These are phyloP conservation scores for Sherardia arvensis DNA, from an alignment of 257 asterid species.

Conservation along the genomic window DNA sequence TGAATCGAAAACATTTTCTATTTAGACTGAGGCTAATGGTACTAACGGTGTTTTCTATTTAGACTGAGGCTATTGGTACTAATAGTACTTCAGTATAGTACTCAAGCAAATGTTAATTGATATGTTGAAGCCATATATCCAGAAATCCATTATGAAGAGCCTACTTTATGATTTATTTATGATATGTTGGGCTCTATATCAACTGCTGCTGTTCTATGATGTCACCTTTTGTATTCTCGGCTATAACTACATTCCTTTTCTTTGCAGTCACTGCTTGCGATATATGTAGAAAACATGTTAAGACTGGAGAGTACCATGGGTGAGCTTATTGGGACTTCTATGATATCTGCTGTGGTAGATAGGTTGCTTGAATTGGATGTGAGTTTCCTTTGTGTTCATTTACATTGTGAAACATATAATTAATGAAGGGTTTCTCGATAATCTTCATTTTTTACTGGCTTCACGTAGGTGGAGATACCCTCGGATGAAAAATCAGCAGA, in stretches of 20 bases:
- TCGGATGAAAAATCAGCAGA: conserved; percentile 79
- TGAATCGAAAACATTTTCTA: not conserved
- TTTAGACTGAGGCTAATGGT: not conserved
- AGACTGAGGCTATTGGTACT: not conserved
- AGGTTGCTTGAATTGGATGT: conserved; percentile 79
- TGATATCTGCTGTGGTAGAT: conserved; percentile 55
- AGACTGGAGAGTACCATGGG: conserved; percentile 62
- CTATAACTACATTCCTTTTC: not conserved
- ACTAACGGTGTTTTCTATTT: not conserved
- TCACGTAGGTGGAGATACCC: conserved; percentile 55
- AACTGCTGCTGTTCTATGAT: not conserved
- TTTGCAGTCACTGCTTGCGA: conserved; percentile 41
- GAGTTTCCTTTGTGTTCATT: conserved; percentile 24
- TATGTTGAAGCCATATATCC: not conserved
- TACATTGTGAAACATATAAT: not conserved
- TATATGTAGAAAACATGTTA: conserved; percentile 80
- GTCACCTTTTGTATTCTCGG: not conserved
- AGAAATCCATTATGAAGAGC: not conserved
- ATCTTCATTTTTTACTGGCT: conserved; percentile 3
- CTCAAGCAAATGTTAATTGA: not conserved
- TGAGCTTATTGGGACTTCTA: conserved; percentile 55
- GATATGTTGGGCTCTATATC: not conserved
- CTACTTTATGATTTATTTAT: not conserved
- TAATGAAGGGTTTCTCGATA: not conserved
- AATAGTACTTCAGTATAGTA: not conserved